Percentiles rank a stretch among this genome's conserved stretches.
phyloP scores from a whole-genome alignment of 2,329 filamentous ascomycete genomes.

The Blastomyces silverae region DNA sequence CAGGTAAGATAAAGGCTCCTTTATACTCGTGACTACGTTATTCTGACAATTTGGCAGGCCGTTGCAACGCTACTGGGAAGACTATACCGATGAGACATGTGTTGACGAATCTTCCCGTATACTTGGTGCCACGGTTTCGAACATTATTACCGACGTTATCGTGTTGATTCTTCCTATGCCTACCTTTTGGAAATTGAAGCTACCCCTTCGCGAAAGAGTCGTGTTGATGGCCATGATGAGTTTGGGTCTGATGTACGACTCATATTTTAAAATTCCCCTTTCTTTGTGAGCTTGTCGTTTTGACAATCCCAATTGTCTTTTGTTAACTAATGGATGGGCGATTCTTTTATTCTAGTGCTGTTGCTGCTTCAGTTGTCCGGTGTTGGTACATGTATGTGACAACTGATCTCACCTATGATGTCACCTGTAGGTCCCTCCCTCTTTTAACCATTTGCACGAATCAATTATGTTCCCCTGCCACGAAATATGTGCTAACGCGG shows the following conservation, averaged over 20 bases:
- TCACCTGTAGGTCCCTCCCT: slow-evolving; percentile 18
- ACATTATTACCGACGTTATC: slow-evolving; percentile 21
- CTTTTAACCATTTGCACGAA: not conserved
- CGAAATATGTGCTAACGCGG: not conserved
- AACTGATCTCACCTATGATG: slow-evolving; percentile 18
- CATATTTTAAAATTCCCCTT: not conserved
- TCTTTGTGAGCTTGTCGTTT: not conserved
- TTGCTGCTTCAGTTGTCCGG: slow-evolving; percentile 19
- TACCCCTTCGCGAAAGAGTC: slow-evolving; percentile 19
- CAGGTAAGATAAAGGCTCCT: slow-evolving; percentile 15
- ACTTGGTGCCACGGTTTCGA: slow-evolving; percentile 16
- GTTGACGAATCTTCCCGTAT: slow-evolving; percentile 16
- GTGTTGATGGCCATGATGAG: slow-evolving; percentile 21
- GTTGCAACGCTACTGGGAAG: slow-evolving; percentile 17
- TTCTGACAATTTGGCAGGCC: slow-evolving; percentile 15
- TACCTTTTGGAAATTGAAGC: slow-evolving; percentile 19
- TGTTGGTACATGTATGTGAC: slow-evolving; percentile 18
- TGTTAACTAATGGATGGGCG: not conserved
- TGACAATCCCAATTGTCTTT: not conserved
- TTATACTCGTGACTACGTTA: not conserved
- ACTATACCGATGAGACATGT: slow-evolving; percentile 12
- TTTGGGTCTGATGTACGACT: slow-evolving; percentile 20
- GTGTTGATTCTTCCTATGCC: slow-evolving; percentile 21
- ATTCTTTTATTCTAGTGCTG: slow-evolving; percentile 16
- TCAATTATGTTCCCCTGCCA: not conserved